Evolutionary conservation across 1,284 basidiomycete species (phyloP), one percentile per base, ranked within the genome.

Genomic region (Cutaneotrichosporon daszewskae): DNA sequence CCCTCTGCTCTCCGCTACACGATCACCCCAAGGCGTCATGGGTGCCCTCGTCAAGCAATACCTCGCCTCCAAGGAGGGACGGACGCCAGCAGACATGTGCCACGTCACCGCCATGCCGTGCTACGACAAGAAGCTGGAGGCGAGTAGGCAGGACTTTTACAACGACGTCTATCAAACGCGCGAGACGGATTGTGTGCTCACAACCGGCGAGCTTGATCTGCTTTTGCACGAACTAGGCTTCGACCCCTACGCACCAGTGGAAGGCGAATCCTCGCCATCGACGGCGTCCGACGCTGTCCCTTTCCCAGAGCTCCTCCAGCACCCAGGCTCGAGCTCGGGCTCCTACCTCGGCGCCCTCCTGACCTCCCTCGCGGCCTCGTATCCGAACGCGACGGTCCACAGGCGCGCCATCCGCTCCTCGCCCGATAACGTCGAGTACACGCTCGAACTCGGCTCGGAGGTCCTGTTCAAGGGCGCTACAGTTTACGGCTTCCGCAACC

Each of bases 61-160:
- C 83, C 78, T 89, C 66, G 85, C 75, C 3, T 64, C 65, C 37
- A 74, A 74, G 52, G 81, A 82, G 76, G 77, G 75, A 3, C 79
- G 13, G 58, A 90, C 85, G 24, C 84, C 87, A 1, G 76, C 85
- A 58, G 76, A 87, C 58, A 79, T 96, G 41, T 98, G 97, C 68
- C 95, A 99, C 60, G 87, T 97, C 49, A 81, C 89, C 0, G 89
- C 97, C 31, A 98, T 98, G 92, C 92, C 94, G 1, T 99, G 95
- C 72, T 98, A 97, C 70, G 95, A 99, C 77, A 98, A 98, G 74
- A 99, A 99, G 68, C 82, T 99, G 20, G 95, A 99, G 73, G 94
- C 95, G 0, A 92, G 88, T 13, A 79, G 95, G 20, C 78, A 82
- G 36, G 90, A 95, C 64, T 96, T 95, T 66, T 87, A 87, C 66